Conservation (phyloP, 768 basidiomycete species). For the Suillus americanus region DNA sequence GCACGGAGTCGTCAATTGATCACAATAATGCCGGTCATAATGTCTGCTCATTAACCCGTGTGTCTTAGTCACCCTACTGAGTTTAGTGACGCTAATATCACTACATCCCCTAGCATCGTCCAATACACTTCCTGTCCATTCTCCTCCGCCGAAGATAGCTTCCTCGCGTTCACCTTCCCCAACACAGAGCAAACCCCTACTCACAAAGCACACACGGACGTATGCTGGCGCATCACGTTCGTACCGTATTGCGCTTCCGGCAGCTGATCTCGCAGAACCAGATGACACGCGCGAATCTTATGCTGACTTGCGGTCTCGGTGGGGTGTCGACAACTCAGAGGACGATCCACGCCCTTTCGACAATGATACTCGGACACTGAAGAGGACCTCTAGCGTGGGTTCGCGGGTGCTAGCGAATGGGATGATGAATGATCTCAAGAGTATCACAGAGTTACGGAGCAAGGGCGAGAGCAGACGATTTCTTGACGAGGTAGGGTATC, state of each 20-base stretch:
- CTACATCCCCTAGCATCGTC: constrained; percentile 17
- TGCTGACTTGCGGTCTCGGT: constrained; percentile 66
- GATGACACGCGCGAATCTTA: constrained; percentile 64
- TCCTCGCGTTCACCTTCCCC: constrained; percentile 26
- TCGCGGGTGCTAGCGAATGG: constrained; percentile 48
- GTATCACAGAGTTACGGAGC: constrained; percentile 76
- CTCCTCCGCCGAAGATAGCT: constrained; percentile 24
- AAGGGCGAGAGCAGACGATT: constrained; percentile 82
- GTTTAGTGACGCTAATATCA: not conserved
- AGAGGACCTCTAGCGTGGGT: constrained; percentile 23
- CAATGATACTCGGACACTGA: constrained; percentile 11
- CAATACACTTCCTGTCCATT: constrained; percentile 25
- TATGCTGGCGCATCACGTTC: constrained; percentile 81
- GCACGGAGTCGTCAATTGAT: constrained; percentile 57
- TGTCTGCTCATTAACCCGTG: not conserved
- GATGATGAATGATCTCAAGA: constrained; percentile 75
- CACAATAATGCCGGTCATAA: constrained; percentile 12
- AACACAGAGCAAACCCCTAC: constrained; percentile 25
- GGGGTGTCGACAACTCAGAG: constrained; percentile 81
- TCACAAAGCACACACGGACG: constrained; percentile 51
- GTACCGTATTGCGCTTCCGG: constrained; percentile 66
- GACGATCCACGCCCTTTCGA: constrained; percentile 54
- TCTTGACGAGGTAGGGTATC: constrained; percentile 80
- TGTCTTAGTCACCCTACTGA: not conserved
- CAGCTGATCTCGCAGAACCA: constrained; percentile 47